Evolutionary conservation across 495 filamentous ascomycete species (phyloP).

Genomic region (Chaetomium tenue): DNA sequence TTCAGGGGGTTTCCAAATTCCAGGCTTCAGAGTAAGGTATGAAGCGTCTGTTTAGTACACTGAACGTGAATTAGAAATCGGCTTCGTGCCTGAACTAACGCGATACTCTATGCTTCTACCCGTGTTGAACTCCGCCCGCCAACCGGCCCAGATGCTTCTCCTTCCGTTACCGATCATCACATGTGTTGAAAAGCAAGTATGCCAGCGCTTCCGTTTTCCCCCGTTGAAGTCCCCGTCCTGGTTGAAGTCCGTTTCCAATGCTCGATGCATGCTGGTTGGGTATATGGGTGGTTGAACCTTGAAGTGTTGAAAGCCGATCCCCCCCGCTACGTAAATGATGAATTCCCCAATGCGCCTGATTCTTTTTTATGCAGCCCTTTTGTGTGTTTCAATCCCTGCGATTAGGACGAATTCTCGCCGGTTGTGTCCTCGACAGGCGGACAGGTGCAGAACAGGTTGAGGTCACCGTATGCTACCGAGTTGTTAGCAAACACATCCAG

Average conservation of each 20-base stretch:
- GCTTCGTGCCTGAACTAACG: neutral
- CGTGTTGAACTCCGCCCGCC: slow-evolving; percentile 13
- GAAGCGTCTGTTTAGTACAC: no score
- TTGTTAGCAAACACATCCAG: slow-evolving; percentile 30
- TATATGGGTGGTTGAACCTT: slow-evolving; percentile 9
- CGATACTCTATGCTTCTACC: slow-evolving; percentile 2
- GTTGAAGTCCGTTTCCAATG: slow-evolving; percentile 5
- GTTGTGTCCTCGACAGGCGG: slow-evolving; percentile 71
- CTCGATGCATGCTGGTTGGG: slow-evolving; percentile 9
- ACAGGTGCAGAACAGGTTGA: slow-evolving; percentile 94
- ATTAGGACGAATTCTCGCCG: slow-evolving; percentile 14
- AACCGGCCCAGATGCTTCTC: slow-evolving; percentile 6
- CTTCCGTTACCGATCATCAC: neutral
- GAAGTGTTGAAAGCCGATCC: slow-evolving; percentile 7
- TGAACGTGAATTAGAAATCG: no score
- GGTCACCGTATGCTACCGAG: slow-evolving; percentile 76
- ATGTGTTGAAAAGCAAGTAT: slow-evolving; percentile 13
- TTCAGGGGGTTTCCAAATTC: neutral
- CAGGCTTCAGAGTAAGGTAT: no score
- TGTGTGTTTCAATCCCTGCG: neutral
- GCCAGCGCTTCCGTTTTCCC: neutral
- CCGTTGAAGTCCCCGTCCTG: slow-evolving; percentile 2
- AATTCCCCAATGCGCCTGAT: slow-evolving; percentile 4
- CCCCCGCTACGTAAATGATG: neutral
- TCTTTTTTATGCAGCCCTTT: neutral